Percentiles rank a stretch among this genome's conserved stretches.
These are phyloP conservation scores for Lactuca sativa DNA, from an alignment of 129 eudicot genomes.

Conservation along the genomic window DNA sequence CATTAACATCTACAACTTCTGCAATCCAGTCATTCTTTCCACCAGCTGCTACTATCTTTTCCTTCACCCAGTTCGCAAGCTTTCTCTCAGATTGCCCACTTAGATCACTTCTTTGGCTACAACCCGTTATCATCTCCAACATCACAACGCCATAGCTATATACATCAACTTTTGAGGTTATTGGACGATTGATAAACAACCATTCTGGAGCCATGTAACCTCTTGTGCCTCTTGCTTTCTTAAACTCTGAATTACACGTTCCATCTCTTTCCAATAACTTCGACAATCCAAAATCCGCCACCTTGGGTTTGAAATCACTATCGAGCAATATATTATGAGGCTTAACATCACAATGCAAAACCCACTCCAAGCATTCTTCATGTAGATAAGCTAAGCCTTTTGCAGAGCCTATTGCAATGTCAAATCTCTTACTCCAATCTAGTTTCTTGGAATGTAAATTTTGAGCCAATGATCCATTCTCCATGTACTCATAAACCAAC, in stretches of 20 bases:
- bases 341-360: constrained; percentile 60
- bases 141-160: constrained; percentile 51
- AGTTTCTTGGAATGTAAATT: constrained; percentile 25
- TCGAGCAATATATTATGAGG: constrained; percentile 50
- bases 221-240: constrained; percentile 56
- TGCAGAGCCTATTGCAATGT: constrained; percentile 56
- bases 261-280: constrained; percentile 34
- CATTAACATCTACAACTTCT: constrained; percentile 24
- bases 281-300: constrained; percentile 49
- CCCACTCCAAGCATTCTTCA: constrained; percentile 70
- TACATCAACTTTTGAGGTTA: constrained; percentile 60
- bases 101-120: constrained; percentile 22
- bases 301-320: constrained; percentile 39
- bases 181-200: constrained; percentile 37
- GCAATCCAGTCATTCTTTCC: constrained; percentile 23
- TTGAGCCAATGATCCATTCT: constrained; percentile 42
- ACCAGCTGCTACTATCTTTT: constrained; percentile 19
- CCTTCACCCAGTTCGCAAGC: constrained; percentile 36
- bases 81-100: constrained; percentile 19
- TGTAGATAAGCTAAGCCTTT: constrained; percentile 65
- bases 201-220: constrained; percentile 79
- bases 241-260: constrained; percentile 24
- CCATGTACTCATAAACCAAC: constrained; percentile 53
- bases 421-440: constrained; percentile 44
- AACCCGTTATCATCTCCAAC: constrained; percentile 48